Evolutionary conservation across 1,139 yeast genomes (phyloP).

Genomic region (Pneumocystis canis): DNA sequence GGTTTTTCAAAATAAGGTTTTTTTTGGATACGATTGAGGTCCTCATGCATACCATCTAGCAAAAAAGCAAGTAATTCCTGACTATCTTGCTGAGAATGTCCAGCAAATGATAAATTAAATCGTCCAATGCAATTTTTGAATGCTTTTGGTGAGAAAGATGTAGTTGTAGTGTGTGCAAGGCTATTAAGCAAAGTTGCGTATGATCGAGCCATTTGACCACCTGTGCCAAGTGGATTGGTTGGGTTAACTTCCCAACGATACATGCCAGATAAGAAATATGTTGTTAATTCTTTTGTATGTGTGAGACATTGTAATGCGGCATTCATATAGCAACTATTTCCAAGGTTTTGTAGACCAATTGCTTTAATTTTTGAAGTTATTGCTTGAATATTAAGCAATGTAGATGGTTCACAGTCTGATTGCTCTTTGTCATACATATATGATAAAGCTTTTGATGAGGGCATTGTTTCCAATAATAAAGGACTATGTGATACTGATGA

Average conservation of each 20-base stretch:
- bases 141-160: conserved; percentile 44
- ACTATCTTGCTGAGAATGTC: conserved; percentile 86
- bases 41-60: conserved; percentile 87
- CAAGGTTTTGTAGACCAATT: conserved; percentile 64
- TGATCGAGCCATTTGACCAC: conserved; percentile 63
- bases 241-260: conserved; percentile 54
- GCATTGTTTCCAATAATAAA: neutral
- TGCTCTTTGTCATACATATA: neutral
- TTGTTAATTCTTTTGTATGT: conserved; percentile 72
- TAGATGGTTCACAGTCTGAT: neutral
- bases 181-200: conserved; percentile 54
- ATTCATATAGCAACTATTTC: conserved; percentile 94
- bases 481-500: neutral
- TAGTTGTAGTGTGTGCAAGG: conserved; percentile 27
- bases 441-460: neutral
- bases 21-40: conserved; percentile 61
- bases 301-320: conserved; percentile 83
- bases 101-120: conserved; percentile 68
- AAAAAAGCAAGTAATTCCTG: conserved; percentile 87
- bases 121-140: conserved; percentile 71
- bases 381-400: neutral
- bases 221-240: conserved; percentile 71
- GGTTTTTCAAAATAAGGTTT: conserved; percentile 89
- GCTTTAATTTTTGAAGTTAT: conserved; percentile 26
- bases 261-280: conserved; percentile 48